These are phyloP conservation scores for Chernovozyma aurita DNA, from an alignment of 1,139 yeast genomes.

Conservation along the genomic window DNA sequence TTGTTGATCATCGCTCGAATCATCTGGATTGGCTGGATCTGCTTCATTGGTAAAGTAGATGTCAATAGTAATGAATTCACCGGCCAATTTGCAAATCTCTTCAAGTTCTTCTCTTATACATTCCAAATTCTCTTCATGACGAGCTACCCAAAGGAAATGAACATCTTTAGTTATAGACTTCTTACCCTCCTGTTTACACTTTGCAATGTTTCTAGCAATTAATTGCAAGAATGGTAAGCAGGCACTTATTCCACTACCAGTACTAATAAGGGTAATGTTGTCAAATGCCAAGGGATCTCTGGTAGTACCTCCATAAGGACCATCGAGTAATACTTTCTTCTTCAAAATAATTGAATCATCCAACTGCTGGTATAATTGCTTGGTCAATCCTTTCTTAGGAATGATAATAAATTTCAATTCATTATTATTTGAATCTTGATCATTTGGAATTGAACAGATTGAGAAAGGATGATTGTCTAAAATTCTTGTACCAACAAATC, in stretches of 20 bases:
- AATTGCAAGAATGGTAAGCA: constrained; percentile 43
- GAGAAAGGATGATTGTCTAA: constrained; percentile 65
- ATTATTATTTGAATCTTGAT: constrained; percentile 2
- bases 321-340: constrained; percentile 47
- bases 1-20: not conserved
- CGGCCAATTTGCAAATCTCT: constrained; percentile 20
- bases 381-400: constrained; percentile 52
- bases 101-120: constrained; percentile 45
- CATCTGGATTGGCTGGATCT: constrained; percentile 8
- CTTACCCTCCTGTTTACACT: constrained; percentile 10
- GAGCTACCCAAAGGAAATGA: constrained; percentile 49
- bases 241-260: constrained; percentile 58
- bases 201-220: constrained; percentile 15
- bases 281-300: constrained; percentile 50
- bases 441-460: constrained; percentile 37
- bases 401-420: constrained; percentile 46
- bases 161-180: constrained; percentile 22
- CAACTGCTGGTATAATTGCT: constrained; percentile 22
- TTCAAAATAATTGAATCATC: constrained; percentile 18
- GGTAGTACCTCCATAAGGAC: constrained; percentile 60
- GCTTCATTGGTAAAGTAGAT: constrained; percentile 20
- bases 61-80: constrained; percentile 21
- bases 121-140: constrained; percentile 28
- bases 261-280: constrained; percentile 37
- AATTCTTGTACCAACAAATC: constrained; percentile 42